Evolutionary conservation across 345 rosid species (phyloP), one percentile per base, ranked within the genome.

Genomic region (Aquilaria malaccensis): DNA sequence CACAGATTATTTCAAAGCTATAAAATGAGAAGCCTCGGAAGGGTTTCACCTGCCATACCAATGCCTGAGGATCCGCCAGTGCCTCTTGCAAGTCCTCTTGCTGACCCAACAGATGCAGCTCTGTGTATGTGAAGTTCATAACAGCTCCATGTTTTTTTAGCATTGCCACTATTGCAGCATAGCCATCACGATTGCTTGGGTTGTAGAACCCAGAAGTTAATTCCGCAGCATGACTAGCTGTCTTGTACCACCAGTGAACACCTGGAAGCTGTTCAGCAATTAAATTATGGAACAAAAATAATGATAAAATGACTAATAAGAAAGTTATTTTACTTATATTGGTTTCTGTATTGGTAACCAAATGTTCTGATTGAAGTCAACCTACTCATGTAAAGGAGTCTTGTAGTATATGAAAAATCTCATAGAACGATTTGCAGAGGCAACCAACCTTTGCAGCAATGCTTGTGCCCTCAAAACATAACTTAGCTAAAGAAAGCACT

Each of bases 171-270:
- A 94, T 74, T 65, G 85, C 82, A 65, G 88, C 79, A 68, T 91
- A 94, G 55, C 99, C 99, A 82, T 91, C 95, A 48, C 81, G 87
- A 70, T 94, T 91, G 73, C 85, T 77, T 30, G 99, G 80, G 74
- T 94, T 94, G 85, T 91, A 78, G 80, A 81, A 83, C 31, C 99
- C 99, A 76, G 96, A 83, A 41, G 99, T 86, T 80, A 91, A 65
- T 66, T 94, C 97, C 61, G 99, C 91, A 46, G 99, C 96, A 76
- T 94, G 99, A 80, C 96, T 86, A 56, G 85, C 77, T 59, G 97
- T 86, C 83, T 87, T 94, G 79, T 88, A 90, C 95, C 97, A 90
- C 97, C 97, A 94, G 73, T 94, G 83, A 65, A 82, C 79, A 70
- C 87, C 95, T 85, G 96, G 83, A 50, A 94, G 81, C 99, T 91